These are phyloP conservation scores for Tanacetum coccineum DNA, from an alignment of 129 eudicot genomes.

Conservation along the genomic window DNA sequence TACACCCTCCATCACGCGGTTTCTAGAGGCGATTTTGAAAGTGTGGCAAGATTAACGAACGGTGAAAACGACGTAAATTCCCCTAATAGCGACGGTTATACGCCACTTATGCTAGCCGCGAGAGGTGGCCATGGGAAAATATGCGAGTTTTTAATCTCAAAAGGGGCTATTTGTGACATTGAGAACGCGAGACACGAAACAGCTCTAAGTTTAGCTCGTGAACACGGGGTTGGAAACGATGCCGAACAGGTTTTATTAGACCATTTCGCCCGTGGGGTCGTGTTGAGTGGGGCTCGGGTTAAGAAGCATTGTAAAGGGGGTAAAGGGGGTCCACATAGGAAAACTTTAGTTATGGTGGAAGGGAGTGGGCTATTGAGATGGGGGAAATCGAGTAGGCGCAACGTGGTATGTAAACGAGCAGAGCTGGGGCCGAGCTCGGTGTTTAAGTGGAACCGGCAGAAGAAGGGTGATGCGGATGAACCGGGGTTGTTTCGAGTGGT, in stretches of 20 bases:
- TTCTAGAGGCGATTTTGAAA: constrained; percentile 38
- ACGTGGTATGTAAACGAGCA: constrained; percentile 66
- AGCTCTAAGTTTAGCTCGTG: constrained; percentile 55
- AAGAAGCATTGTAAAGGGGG: constrained; percentile 72
- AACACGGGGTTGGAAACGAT: constrained; percentile 28
- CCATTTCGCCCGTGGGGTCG: constrained; percentile 63
- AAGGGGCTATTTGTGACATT: constrained; percentile 55
- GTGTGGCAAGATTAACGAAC: constrained; percentile 25
- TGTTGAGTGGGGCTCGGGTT: constrained; percentile 49
- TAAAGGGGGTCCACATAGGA: constrained; percentile 69
- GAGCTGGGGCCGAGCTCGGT: constrained; percentile 58
- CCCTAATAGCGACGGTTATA: constrained; percentile 55
- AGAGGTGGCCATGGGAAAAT: constrained; percentile 47
- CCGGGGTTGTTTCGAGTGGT: constrained; percentile 68
- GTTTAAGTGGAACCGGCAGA: constrained; percentile 52
- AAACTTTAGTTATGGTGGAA: constrained; percentile 57
- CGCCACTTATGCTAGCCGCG: constrained; percentile 91
- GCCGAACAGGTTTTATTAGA: constrained; percentile 55
- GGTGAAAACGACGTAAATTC: constrained; percentile 41
- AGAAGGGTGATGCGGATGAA: constrained; percentile 53
- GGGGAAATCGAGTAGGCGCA: constrained; percentile 75
- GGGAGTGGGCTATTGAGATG: constrained; percentile 50
- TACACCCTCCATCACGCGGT: constrained; percentile 62
- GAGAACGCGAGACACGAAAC: constrained; percentile 58
- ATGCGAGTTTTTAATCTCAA: constrained; percentile 55